Conservation (phyloP, 208 protist species). For the Zelonia costaricensis region DNA sequence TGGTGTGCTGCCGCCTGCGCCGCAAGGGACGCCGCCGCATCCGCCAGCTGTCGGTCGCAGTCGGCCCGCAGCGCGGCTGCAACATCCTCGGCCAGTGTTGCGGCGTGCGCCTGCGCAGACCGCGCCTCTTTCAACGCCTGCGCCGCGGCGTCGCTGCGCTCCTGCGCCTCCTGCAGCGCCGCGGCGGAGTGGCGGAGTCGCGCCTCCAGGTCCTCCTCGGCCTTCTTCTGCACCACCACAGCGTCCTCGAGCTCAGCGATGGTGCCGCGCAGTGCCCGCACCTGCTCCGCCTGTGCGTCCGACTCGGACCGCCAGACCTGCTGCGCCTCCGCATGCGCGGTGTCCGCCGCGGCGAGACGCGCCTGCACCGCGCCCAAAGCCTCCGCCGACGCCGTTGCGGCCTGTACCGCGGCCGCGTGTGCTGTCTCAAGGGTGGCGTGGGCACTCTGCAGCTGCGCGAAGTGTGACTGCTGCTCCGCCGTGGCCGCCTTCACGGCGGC, state of each 20-base stretch:
- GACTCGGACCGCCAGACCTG: neutral
- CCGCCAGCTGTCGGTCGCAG: neutral
- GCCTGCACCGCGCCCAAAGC: neutral
- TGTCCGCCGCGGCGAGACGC: neutral
- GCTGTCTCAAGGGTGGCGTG: neutral
- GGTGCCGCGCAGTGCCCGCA: neutral
- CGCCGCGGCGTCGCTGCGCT: neutral
- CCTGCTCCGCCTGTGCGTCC: neutral
- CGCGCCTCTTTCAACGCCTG: neutral
- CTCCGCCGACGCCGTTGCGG: neutral
- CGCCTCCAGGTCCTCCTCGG: neutral
- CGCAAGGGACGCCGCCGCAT: neutral
- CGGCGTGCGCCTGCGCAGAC: neutral
- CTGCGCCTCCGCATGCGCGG: neutral
- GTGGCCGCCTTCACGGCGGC: neutral
- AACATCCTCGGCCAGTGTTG: neutral
- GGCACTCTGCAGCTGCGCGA: neutral
- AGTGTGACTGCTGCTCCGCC: neutral
- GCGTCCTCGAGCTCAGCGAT: conserved; percentile 4
- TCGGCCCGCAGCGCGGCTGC: neutral
- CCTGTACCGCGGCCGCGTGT: neutral
- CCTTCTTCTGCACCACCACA: neutral
- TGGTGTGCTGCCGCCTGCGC: neutral
- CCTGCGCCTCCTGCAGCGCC: conserved; percentile 5
- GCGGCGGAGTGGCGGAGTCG: neutral